A percentile compares a stretch with the other conserved stretches of the same genome.
Conservation (phyloP, 805 yeast genomes). For the Sporopachydermia quercuum region DNA sequence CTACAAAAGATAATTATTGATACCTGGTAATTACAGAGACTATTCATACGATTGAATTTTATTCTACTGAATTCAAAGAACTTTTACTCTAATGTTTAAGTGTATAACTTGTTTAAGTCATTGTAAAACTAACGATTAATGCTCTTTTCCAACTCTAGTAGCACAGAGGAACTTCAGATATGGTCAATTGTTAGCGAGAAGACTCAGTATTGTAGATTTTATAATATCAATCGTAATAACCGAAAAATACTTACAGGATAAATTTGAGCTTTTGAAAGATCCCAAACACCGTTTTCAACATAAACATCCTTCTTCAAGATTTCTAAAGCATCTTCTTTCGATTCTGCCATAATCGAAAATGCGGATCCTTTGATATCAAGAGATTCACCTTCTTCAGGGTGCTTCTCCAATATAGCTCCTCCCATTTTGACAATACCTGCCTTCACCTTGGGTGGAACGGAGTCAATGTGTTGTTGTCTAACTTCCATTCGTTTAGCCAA, state of each 20-base stretch:
- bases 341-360: conserved; percentile 46
- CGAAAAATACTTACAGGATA: conserved; percentile 27
- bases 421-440: conserved; percentile 26
- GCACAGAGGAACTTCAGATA: conserved; percentile 1
- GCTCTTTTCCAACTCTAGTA: neutral
- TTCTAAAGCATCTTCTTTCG: conserved; percentile 50
- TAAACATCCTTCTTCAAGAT: conserved; percentile 50
- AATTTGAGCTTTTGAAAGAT: conserved; percentile 42
- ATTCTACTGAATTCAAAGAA: too few species aligned
- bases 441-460: conserved; percentile 16
- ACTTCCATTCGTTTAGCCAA: conserved; percentile 17
- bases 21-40: too few species aligned
- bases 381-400: conserved; percentile 15
- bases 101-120: too few species aligned
- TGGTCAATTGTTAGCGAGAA: too few species aligned
- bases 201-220: neutral
- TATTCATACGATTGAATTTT: too few species aligned
- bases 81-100: too few species aligned
- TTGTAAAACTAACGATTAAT: too few species aligned
- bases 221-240: neutral
- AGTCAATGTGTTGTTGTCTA: conserved; percentile 27
- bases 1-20: too few species aligned
- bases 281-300: conserved; percentile 61
- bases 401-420: conserved; percentile 24
- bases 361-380: conserved; percentile 52